Base-by-base conservation (phyloP, 352 stramenopile species). In the Blastocystis sp. region DNA sequence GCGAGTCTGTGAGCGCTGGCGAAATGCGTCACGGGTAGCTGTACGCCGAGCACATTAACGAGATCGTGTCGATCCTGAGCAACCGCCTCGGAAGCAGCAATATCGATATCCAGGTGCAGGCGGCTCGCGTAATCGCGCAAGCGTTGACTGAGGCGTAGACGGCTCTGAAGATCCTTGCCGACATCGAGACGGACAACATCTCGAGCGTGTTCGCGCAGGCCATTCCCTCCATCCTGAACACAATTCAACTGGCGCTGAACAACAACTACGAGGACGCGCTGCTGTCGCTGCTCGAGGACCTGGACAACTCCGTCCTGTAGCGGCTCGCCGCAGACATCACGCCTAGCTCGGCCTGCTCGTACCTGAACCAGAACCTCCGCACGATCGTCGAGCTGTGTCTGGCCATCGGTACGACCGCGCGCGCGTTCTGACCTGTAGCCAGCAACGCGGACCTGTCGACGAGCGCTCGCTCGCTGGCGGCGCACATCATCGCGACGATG, bases 371-470 rank as follows among this genome's bases (percentile, higher is more conserved):
- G 24, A 42, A 64, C 4, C 34, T 79, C 11, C 11, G 38, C 17
- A 62, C 69, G 69, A 79, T 79, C 57, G 57, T 79, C 21, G 69
- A 79, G 43, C 57, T 79, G 69, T 79, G 69, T 79, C 43, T 79
- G 69, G 57, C 45, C 21, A 79, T 79, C 40, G 28, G 69, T 61
- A 63, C 42, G 24, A 6, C 4, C 21, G 60, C 9, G 19, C 7
- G 9, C 7, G 21, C 10, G 4, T 7, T 10, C 7, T 65, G 24
- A 65, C 10, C 7, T 10, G 24, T 65, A 65, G 60, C 21, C 10
- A 38, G 60, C n/a, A 79, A 79, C 69, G 42, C 2, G 2, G 28
- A 24, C 1, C 60, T 61, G 24, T 54, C 48, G 14, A 62, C 69
- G 6, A 48, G 69, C 6, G 48, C 42, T 11, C 69, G 69, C 9